Base-by-base conservation (phyloP, 768 basidiomycete genomes). In the Lepiota venenata region DNA sequence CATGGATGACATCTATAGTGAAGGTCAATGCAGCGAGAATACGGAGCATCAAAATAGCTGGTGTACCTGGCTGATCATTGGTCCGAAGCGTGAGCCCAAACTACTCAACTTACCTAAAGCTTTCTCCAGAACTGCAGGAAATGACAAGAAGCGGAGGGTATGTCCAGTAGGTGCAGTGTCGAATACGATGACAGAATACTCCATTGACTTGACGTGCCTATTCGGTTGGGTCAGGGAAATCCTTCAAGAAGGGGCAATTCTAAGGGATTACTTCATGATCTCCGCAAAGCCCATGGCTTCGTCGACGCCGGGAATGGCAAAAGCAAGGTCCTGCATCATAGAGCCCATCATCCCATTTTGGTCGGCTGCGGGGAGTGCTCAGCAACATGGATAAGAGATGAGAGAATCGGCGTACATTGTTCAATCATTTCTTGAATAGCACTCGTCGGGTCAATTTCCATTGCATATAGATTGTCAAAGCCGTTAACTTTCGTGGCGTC, bases 241-340 rank as follows among this genome's bases (percentile, higher is more conserved):
- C 5, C 22, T 39, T 43, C 18, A 12, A 25, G 52, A 11, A 37
- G 43, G 21, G 15, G 10, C 12, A 8, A 32, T 3, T 18, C 3
- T 15, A 16, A 2, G 29, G 2, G 73, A 84, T 54, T 56, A 97
- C 96, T 98, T 99, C 97, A 98, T 99, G 69, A 99, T 97, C 71
- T 99, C 97, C 0, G 97, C 97, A 63, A 99, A 99, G 59, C 93
- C 94, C 97, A 99, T 98, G 3, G 97, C 97, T 72, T 99, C 97
- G 64, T 99, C 97, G 11, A 99, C 96, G 73, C 97, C 97, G 0
- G 97, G 97, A 55, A 99, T 98, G 2, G 97, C 94, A 65, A 99
- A 99, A 0, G 97, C 97, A 41, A 99, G 81, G 73, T 99, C 97
- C 70, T 99, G 97, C 93, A 99, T 97, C 94, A 99, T 98, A 58